Evolutionary conservation across 805 yeast genomes (phyloP), one percentile per base, ranked within the genome.

Genomic region (Scheffersomyces spartinae): DNA sequence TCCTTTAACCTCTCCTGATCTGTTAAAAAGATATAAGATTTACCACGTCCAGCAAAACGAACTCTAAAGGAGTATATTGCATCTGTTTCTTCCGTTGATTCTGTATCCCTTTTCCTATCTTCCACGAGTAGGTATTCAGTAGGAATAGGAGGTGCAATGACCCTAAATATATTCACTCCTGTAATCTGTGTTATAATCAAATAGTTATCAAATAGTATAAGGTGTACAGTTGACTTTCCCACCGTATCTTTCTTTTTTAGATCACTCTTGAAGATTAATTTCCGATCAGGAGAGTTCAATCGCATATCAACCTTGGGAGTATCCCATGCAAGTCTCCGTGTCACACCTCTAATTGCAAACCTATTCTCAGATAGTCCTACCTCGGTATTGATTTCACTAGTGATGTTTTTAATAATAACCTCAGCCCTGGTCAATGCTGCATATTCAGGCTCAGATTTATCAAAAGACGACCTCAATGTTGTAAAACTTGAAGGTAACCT

Each of bases 131-230:
- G 42, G 33, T 69, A 71, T 36, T 70, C 78, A 14, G 72, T 56
- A 0, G 80, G 76, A 7, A 74, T 68, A 1, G 83, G 82, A 22
- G 58, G 59, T 37, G 74, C 82, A 7, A 58, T 42, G 1, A 74
- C 61, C 34, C 61, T 61, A 23, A 32, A 27, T 43, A 61, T 10
- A 36, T 39, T 18, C 24, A 27, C 49, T 8, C 37, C 38, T 7
- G 45, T 33, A 6, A 61, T 61, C 20, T 82, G 76, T 1, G 82
- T 74, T 1, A 83, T 64, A 17, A 83, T 42, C 22, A 83, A 49
- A 38, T 63, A 80, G 40, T 83, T 80, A 42, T 83, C 94, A 26
- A 83, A 49, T 15, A 83, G 49, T 11, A 81, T 68, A 13, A 79
- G 39, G 35, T 69, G 64, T 24, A 50, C 52, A n/a, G 19, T 17